These are phyloP conservation scores for Triglochin maritima DNA, from an alignment of 106 monocot species.

Conservation along the genomic window DNA sequence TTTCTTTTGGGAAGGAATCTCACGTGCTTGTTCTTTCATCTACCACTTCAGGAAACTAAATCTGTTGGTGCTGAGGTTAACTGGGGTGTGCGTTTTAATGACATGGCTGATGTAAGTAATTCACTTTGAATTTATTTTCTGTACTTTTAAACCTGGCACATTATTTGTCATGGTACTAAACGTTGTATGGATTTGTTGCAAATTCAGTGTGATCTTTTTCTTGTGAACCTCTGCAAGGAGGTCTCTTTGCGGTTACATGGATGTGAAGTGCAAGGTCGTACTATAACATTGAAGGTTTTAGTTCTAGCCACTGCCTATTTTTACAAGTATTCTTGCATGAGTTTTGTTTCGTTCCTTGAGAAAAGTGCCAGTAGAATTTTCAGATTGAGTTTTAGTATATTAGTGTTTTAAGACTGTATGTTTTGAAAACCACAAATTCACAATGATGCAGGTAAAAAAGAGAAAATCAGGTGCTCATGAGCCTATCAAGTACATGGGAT, in stretches of 20 bases:
- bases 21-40: too few relatives aligned
- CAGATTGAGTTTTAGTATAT: too few relatives aligned
- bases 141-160: neutral
- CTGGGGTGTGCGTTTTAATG: constrained; percentile 88
- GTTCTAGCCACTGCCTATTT: constrained; percentile 12
- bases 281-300: constrained; percentile 65
- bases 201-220: constrained; percentile 60
- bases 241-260: constrained; percentile 65
- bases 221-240: constrained; percentile 71
- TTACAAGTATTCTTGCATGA: neutral
- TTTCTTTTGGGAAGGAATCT: neutral
- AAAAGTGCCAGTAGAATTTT: too few relatives aligned
- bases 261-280: constrained; percentile 72
- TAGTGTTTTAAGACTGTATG: too few relatives aligned
- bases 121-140: constrained; percentile 5
- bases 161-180: neutral
- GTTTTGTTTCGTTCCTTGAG: neutral
- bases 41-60: constrained; percentile 62
- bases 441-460: constrained; percentile 47
- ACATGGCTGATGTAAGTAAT: constrained; percentile 42
- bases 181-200: constrained; percentile 5
- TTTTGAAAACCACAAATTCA: too few relatives aligned
- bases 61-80: constrained; percentile 96
- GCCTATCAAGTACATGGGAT: constrained; percentile 92
- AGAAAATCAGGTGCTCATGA: constrained; percentile 72